phyloP scores from a whole-genome alignment of 2,329 filamentous ascomycete species.

The Ilyonectria destructans region DNA sequence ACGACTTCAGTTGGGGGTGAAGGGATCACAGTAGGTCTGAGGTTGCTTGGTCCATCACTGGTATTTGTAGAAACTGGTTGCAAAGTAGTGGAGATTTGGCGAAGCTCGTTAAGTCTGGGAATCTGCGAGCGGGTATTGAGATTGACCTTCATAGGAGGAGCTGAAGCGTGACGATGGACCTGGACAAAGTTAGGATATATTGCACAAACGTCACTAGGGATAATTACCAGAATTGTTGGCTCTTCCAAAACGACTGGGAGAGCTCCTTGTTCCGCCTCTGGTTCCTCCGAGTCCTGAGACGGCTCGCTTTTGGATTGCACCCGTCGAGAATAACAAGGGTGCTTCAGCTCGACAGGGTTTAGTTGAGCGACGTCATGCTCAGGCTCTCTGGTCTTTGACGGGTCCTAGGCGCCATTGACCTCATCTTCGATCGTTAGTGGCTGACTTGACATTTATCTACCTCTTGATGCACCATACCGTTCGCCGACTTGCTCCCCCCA shows the following conservation, averaged over 20 bases:
- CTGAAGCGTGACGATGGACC: conserved; percentile 49
- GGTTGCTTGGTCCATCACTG: not conserved
- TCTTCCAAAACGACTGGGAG: conserved; percentile 23
- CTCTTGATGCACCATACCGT: conserved; percentile 39
- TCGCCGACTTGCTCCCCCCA: conserved; percentile 11
- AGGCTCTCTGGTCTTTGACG: conserved; percentile 37
- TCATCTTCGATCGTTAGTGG: conserved; percentile 39
- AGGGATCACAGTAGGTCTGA: not conserved
- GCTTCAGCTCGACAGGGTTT: conserved; percentile 48
- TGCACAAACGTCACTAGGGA: not conserved
- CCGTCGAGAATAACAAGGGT: conserved; percentile 61
- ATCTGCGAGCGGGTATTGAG: conserved; percentile 42
- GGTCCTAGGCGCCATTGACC: conserved; percentile 39
- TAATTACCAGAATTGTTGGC: conserved; percentile 33
- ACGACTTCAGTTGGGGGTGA: not conserved
- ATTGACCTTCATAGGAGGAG: conserved; percentile 41
- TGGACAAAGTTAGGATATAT: conserved; percentile 25
- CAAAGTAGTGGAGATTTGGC: conserved; percentile 21
- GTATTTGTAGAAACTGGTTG: not conserved
- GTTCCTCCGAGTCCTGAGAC: conserved; percentile 46
- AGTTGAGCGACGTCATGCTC: conserved; percentile 38
- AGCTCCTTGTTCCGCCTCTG: conserved; percentile 23
- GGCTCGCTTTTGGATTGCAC: conserved; percentile 67
- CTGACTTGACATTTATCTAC: not conserved
- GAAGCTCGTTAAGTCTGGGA: conserved; percentile 43